Base-by-base conservation (phyloP, 106 monocot genomes). In the Dioscorea dumetorum region DNA sequence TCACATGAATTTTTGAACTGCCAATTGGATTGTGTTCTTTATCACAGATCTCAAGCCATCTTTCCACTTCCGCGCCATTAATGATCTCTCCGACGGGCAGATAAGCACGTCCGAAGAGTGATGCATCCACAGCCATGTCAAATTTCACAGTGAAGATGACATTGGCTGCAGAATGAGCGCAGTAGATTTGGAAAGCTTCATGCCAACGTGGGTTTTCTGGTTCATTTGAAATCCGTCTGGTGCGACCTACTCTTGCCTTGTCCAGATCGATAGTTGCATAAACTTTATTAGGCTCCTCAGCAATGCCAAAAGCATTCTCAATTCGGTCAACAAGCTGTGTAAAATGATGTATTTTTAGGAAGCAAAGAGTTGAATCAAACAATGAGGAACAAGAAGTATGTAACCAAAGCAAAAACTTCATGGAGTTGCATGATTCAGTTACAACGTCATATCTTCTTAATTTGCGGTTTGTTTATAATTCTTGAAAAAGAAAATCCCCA, bases 101-200 rank as follows among this genome's bases (percentile, higher is more conserved):
- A 56, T 90, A 90, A 69, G 85, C 89, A 50, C 85, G 74, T 64
- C 89, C 89, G 33, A 90, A 62, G 12, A 80, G 70, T 24, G 72
- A 59, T 33, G 89, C 85, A 17, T 85, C 89, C 28, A 90, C 60
- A 12, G 77, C 8, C 58, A 77, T 75, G 67, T 77, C 72, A 33
- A 64, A 68, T 72, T 90, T 90, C 53, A 90, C 64, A 8, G 89
- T 85, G 63, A 90, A 90, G 66, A 85, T 77, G 22, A 90, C 63
- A 56, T 82, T 60, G 24, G 82, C 60, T 54, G 83, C 78, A 62
- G 69, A 32, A 65, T 90, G 89, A 31, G 85, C 89, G 70, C 85
- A 90, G 49, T 90, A 90, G 35, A 90, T 79, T 60, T 90, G 90
- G 66, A 90, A 90, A 34, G 78, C 78, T 48, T 90, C 90, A 52